Evolutionary conservation across 73 alveolate species (phyloP).

Genomic region (Blepharisma japonicum): DNA sequence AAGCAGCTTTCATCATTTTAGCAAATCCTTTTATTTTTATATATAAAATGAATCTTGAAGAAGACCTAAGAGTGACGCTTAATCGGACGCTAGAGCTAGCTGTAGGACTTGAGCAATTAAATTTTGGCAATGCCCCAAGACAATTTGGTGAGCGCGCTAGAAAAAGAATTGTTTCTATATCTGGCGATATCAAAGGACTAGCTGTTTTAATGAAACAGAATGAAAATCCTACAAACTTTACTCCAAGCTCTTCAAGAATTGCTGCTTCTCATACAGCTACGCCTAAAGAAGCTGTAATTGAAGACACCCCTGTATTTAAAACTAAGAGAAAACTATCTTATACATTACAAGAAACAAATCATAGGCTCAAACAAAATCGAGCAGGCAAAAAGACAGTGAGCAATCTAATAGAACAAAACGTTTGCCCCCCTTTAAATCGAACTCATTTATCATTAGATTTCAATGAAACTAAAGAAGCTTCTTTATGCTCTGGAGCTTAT

Average conservation of each 20-base stretch:
- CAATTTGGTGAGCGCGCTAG: not conserved
- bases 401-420: not conserved
- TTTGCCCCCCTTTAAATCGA: no score
- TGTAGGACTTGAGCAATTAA: not conserved
- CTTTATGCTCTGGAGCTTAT: not conserved
- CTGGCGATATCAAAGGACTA: not conserved
- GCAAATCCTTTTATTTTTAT: no score
- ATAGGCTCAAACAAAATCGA: not conserved
- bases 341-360: slow-evolving; percentile 7
- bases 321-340: not conserved
- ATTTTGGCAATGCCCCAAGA: not conserved
- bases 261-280: not conserved
- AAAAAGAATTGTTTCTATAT: not conserved
- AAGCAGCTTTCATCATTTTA: slow-evolving; percentile 15
- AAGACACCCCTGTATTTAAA: slow-evolving; percentile 15
- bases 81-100: not conserved
- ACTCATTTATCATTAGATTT: no score
- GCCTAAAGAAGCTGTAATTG: not conserved
- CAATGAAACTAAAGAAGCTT: no score
- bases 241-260: not conserved
- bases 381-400: slow-evolving; percentile 17
- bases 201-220: not conserved
- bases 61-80: not conserved
- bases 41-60: not conserved
- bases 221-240: not conserved